Evolutionary conservation across 2,329 filamentous ascomycete genomes (phyloP).

Genomic region (Aspergillus alliaceus): DNA sequence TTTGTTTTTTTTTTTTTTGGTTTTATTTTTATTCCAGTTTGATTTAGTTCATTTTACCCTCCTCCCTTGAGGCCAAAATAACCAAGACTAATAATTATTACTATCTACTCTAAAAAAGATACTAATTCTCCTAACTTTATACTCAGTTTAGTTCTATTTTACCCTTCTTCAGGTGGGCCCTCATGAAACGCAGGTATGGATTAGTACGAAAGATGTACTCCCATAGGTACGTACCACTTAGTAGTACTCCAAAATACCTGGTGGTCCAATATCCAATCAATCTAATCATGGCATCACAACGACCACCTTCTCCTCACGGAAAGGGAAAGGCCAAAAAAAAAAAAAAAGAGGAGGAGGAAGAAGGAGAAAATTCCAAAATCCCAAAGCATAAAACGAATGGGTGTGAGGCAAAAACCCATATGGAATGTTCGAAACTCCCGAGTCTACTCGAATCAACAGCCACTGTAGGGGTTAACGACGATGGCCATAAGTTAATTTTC

Average conservation of each 20-base stretch:
- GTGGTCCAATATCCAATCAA: neutral
- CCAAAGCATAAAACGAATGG: neutral
- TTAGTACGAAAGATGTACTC: neutral
- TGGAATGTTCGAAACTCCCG: slow-evolving; percentile 20
- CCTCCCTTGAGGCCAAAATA: neutral
- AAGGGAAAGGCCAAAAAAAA: too few species aligned
- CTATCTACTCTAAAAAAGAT: neutral
- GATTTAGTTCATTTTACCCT: slow-evolving; percentile 1
- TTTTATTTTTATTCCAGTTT: neutral
- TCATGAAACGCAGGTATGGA: slow-evolving; percentile 3
- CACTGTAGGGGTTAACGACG: slow-evolving; percentile 5
- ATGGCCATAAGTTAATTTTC: too few species aligned
- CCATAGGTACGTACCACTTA: neutral
- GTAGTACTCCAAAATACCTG: neutral
- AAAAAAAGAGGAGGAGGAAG: neutral
- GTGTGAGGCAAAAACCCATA: slow-evolving; percentile 2
- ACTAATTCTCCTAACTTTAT: slow-evolving; percentile 10
- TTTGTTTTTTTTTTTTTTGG: neutral
- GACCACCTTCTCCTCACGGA: too few species aligned
- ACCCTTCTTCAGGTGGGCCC: slow-evolving; percentile 2
- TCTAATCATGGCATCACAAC: slow-evolving; percentile 1
- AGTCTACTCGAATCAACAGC: slow-evolving; percentile 4
- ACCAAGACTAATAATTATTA: neutral
- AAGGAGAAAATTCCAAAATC: neutral
- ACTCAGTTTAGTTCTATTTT: neutral